These are phyloP conservation scores for Magnolia changhungtana DNA, from an alignment of 164 flowering plant genomes.

Conservation along the genomic window DNA sequence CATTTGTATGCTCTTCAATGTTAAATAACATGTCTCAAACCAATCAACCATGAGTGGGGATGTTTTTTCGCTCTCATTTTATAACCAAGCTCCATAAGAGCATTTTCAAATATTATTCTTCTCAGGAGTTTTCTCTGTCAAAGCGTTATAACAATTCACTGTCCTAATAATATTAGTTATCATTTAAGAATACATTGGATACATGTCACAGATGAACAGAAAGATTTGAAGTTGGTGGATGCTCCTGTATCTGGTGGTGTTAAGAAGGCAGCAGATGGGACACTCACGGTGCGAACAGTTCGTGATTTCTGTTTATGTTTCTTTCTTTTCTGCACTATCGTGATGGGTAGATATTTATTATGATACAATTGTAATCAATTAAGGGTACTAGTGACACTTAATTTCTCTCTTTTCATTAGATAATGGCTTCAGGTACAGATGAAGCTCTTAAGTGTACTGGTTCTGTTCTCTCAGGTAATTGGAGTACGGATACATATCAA, in stretches of 20 bases:
- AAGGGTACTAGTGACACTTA: neutral
- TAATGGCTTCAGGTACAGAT: slow-evolving; percentile 89
- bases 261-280: slow-evolving; percentile 71
- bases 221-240: slow-evolving; percentile 85
- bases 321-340: neutral
- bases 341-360: neutral
- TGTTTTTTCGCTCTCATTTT: too few species aligned
- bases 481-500: neutral
- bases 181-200: neutral
- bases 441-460: slow-evolving; percentile 74
- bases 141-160: neutral
- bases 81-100: too few species aligned
- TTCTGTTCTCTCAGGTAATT: slow-evolving; percentile 81
- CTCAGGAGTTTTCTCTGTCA: neutral
- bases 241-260: slow-evolving; percentile 99
- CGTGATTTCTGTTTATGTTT: neutral
- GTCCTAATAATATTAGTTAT: neutral
- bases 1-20: too few species aligned
- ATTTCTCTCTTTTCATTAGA: slow-evolving; percentile 32
- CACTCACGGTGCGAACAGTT: slow-evolving; percentile 66
- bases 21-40: too few species aligned
- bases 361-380: neutral
- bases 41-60: too few species aligned
- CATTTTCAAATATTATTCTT: too few species aligned
- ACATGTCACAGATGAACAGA: slow-evolving; percentile 45